Base-by-base conservation (phyloP, 1,284 basidiomycete species). In the Xerocomus alliaceus region DNA sequence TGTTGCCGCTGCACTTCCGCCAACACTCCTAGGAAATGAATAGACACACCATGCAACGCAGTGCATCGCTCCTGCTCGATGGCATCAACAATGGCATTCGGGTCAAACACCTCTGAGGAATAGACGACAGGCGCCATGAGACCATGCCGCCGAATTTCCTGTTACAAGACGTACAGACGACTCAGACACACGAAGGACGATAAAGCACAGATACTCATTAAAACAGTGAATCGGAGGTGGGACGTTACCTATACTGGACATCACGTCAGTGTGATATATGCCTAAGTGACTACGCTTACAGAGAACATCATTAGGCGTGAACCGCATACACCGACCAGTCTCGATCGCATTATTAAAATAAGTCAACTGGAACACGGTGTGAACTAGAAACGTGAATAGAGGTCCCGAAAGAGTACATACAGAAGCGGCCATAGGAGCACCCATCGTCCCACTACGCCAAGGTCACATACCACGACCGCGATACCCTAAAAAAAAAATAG, bases 161-260 rank as follows among this genome's bases (percentile, higher is more conserved):
- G 94, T 74, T 13, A 94, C 87, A 46, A 94, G 84, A 69, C 92
- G 88, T 92, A 68, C 61, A 65, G 44, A 52, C 26, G 29, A 12
- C 54, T 75, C 54, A 63, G 60, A 47, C 47, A 49, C 54, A 28
- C 1, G 6, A 50, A n/a, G 5, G 28, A 42, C 18, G 20, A 60
- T 5, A 26, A 29, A 17, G 39, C 26, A 28, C 11, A 56, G 39
- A 55, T 41, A 90, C 91, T 89, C 76, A 92, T 92, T 92, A 84
- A 94, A 94, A 70, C 92, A 94, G 72, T 94, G 91, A 72, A 93
- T 93, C 1, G 93, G 76, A 1, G 91, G 91, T 3, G 92, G 91
- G 1, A 87, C 87, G 65, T 93, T 93, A 79, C 89, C 89, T 91
- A 53, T 12, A 35, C 44, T 63, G 13, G 8, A 42, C 26, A 31